These are phyloP conservation scores for Amniculicola lignicola DNA, from an alignment of 495 filamentous ascomycete species.

Conservation along the genomic window DNA sequence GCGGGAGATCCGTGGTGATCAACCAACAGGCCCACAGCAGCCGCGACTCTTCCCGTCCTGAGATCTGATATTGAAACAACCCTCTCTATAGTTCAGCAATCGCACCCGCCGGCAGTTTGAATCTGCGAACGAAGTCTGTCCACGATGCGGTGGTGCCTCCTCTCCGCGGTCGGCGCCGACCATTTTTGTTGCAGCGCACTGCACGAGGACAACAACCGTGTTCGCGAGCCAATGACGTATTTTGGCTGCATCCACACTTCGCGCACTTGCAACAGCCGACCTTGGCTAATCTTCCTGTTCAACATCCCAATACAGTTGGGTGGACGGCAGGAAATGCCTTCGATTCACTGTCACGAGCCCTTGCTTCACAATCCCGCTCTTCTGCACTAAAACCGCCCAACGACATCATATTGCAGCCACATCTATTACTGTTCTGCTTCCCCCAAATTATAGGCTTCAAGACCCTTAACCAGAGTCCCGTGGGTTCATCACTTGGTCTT, in stretches of 20 bases:
- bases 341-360: neutral
- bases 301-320: neutral
- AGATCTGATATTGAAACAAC: constrained; percentile 7
- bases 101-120: too few relatives aligned
- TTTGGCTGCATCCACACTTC: constrained; percentile 7
- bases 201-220: constrained; percentile 8
- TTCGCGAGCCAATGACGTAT: constrained; percentile 22
- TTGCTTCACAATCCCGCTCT: neutral
- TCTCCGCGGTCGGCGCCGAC: neutral
- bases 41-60: neutral
- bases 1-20: constrained; percentile 9
- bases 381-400: constrained; percentile 6
- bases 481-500: too few relatives aligned
- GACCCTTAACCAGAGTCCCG: too few relatives aligned
- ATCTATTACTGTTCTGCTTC: too few relatives aligned
- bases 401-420: constrained; percentile 24
- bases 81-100: too few relatives aligned
- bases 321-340: constrained; percentile 5
- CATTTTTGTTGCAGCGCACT: neutral
- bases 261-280: constrained; percentile 3
- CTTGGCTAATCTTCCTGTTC: constrained; percentile 1
- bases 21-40: neutral
- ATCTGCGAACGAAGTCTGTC: neutral
- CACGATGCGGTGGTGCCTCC: neutral
- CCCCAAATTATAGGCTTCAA: too few relatives aligned